Evolutionary conservation across 108 stramenopile species (phyloP).

Genomic region (Conticribra weissflogii): DNA sequence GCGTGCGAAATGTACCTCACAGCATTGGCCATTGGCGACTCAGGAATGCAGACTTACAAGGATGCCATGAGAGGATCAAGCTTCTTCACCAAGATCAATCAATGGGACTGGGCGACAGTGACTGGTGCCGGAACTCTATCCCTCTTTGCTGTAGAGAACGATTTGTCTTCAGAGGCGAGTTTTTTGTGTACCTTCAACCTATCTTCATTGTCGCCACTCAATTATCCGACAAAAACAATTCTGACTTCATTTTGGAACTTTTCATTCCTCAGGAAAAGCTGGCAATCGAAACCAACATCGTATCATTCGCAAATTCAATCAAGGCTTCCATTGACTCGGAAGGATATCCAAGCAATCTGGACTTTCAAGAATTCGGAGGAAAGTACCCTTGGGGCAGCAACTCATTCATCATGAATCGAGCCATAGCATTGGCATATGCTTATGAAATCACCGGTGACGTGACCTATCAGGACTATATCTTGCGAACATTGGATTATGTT

Average conservation of each 20-base stretch:
- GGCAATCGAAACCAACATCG: slow-evolving; percentile 24
- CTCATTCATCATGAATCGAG: slow-evolving; percentile 39
- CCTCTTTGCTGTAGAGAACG: slow-evolving; percentile 29
- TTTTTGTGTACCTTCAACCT: too few relatives aligned
- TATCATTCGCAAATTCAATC: slow-evolving; percentile 27
- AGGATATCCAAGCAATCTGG: slow-evolving; percentile 24
- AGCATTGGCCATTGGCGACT: slow-evolving; percentile 27
- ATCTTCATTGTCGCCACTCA: too few relatives aligned
- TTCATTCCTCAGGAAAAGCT: slow-evolving; percentile 8
- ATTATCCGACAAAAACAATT: too few relatives aligned
- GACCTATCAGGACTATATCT: slow-evolving; percentile 23
- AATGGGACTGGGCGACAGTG: slow-evolving; percentile 39
- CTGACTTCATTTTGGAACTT: too few relatives aligned
- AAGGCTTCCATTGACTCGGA: slow-evolving; percentile 14
- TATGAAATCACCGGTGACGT: slow-evolving; percentile 23
- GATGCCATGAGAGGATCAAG: slow-evolving; percentile 18
- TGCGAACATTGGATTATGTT: slow-evolving; percentile 30
- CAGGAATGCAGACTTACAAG: slow-evolving; percentile 5
- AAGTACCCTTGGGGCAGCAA: slow-evolving; percentile 32
- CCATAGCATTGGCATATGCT: slow-evolving; percentile 28
- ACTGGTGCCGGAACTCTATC: slow-evolving; percentile 33
- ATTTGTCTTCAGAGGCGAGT: slow-evolving; percentile 11
- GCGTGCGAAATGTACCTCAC: slow-evolving; percentile 40
- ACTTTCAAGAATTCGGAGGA: slow-evolving; percentile 4
- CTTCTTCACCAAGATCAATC: slow-evolving; percentile 14